Evolutionary conservation across 305 asterid genomes (phyloP), one percentile per base, ranked within the genome.

Genomic region (Fraxinus floribunda): DNA sequence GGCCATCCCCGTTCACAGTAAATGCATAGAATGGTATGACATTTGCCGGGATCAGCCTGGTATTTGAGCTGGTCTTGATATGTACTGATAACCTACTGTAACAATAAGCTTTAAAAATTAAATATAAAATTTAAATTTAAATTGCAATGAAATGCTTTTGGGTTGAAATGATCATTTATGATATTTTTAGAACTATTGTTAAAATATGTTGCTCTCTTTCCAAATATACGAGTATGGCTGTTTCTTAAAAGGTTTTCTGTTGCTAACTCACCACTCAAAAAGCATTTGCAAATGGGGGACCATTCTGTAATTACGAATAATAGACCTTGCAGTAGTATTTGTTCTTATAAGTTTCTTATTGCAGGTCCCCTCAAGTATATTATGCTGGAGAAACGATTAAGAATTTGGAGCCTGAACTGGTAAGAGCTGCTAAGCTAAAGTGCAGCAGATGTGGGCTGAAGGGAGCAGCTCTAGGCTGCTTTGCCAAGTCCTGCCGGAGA

Each of bases 391-490:
- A 91, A 7, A 84, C 60, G 3, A 89, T 96, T 36, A 90, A 85
- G 89, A 96, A 96, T 85, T 91, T 96, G 92, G 92, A 93, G 82
- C 85, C 93, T 76, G 99, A 94, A 83, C 74, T 96, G 84, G 90
- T 83, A 57, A 91, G 99, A 89, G 93, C 99, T 86, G 92, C 97
- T 29, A 96, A 93, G 89, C 99, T 96, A 84, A 96, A 92, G 89
- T 96, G 99, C 85, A 91, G 88, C 82, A 83, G 86, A 70, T 96
- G 99, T 91, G 98, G 98, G 78, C 86, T 88, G 82, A 96, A 93
- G 82, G 99, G 99, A 82, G 99, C 99, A 34, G 97, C 91, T 78
- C 98, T 96, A 85, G 99, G 99, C 74, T 96, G 99, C 90, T 94
- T 85, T 77, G 90, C 86, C 18, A 93, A 88, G 86, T 90, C 98